Percentiles rank a stretch among this genome's conserved stretches.
Evolutionary conservation across 495 filamentous ascomycete species (phyloP).

Genomic region (Trichoderma orchidacearum): DNA sequence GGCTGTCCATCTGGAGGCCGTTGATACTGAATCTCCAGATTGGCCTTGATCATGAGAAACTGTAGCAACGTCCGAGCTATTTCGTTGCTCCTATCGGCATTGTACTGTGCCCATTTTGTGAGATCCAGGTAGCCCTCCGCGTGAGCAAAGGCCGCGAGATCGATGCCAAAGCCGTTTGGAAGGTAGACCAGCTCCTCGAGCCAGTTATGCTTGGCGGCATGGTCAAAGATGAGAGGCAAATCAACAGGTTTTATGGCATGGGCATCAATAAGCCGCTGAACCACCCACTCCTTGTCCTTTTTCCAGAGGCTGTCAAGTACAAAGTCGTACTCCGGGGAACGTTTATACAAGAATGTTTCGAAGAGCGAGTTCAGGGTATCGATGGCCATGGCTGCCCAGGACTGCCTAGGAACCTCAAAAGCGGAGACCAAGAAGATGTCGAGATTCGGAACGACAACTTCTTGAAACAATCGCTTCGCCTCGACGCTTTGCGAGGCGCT

Average conservation of each 20-base stretch:
- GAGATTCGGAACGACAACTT: conserved; percentile 53
- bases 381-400: conserved; percentile 40
- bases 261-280: conserved; percentile 59
- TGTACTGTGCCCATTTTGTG: conserved; percentile 63
- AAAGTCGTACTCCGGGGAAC: conserved; percentile 52
- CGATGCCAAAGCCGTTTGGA: conserved; percentile 69
- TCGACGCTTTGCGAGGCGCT: conserved; percentile 51
- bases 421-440: conserved; percentile 71
- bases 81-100: conserved; percentile 41
- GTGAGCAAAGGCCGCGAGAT: conserved; percentile 82
- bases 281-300: conserved; percentile 72
- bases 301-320: conserved; percentile 83
- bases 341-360: conserved; percentile 33
- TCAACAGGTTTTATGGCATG: conserved; percentile 64
- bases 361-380: conserved; percentile 40
- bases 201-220: conserved; percentile 66
- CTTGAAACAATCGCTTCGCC: conserved; percentile 51
- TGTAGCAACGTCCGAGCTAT: conserved; percentile 52
- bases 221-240: conserved; percentile 71
- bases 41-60: conserved; percentile 71
- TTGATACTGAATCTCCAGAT: conserved; percentile 61
- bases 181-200: conserved; percentile 64
- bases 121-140: conserved; percentile 67
- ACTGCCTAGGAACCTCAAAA: conserved; percentile 39
- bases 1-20: conserved; percentile 47